Percentiles rank a stretch among this genome's conserved stretches.
Conservation (phyloP, 2,329 filamentous ascomycete species). For the Chrysoporthe deuterocubensis region DNA sequence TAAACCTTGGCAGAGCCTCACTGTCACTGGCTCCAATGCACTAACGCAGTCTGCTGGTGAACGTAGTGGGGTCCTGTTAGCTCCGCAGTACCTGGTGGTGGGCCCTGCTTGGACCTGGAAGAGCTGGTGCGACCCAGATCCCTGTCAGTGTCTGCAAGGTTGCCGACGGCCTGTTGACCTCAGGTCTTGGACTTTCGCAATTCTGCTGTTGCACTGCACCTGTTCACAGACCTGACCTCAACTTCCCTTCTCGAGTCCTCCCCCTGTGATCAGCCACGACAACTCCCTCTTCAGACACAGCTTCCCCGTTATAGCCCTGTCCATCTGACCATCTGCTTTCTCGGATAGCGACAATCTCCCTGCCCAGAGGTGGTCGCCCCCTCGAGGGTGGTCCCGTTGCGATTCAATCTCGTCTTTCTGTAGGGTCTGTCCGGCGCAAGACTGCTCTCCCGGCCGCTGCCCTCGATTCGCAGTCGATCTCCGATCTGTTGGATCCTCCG, state of each 20-base stretch:
- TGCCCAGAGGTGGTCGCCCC: slow-evolving; percentile 5
- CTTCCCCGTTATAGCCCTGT: neutral
- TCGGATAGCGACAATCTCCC: slow-evolving; percentile 12
- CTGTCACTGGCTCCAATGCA: neutral
- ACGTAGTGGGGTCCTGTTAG: neutral
- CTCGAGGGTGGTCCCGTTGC: slow-evolving; percentile 13
- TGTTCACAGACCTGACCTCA: neutral
- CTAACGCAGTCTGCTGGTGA: neutral
- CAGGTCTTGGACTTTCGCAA: slow-evolving; percentile 6
- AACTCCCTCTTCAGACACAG: neutral
- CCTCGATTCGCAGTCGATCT: neutral
- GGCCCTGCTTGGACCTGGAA: neutral
- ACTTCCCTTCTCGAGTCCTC: neutral
- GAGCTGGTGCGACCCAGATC: neutral
- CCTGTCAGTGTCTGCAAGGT: slow-evolving; percentile 4
- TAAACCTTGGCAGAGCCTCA: slow-evolving; percentile 5
- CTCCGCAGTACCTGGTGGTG: neutral
- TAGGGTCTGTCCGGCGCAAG: slow-evolving; percentile 17
- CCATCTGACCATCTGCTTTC: neutral
- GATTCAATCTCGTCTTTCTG: neutral
- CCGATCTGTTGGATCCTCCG: neutral
- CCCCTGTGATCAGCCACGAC: neutral
- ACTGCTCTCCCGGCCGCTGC: neutral
- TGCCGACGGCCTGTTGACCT: slow-evolving; percentile 7
- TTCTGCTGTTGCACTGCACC: slow-evolving; percentile 4